These are phyloP conservation scores for Globisporangium takayamanum DNA, from an alignment of 352 stramenopile species.

Conservation along the genomic window DNA sequence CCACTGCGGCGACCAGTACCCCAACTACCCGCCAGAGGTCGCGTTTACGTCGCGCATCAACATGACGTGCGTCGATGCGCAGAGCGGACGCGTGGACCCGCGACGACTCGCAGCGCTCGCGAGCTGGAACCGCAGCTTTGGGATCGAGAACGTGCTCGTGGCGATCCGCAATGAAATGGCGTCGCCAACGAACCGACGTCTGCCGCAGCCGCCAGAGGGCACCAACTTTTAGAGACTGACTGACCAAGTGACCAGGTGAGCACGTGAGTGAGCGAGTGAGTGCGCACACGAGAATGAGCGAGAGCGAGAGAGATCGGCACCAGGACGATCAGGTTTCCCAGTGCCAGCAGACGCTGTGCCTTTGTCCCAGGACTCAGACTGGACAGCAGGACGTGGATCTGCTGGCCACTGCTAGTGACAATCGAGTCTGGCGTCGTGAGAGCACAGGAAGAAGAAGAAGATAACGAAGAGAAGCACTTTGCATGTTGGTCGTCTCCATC, in stretches of 20 bases:
- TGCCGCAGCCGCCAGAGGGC: conserved; percentile 89
- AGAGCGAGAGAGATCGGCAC: not conserved
- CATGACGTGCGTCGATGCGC: conserved; percentile 94
- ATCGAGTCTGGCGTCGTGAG: no score
- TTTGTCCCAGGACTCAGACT: no score
- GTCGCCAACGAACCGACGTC: conserved; percentile 79
- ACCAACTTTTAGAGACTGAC: conserved; percentile 79
- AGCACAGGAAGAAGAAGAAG: not conserved
- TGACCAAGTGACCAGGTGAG: not conserved
- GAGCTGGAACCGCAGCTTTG: conserved; percentile 84
- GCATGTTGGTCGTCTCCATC: not conserved
- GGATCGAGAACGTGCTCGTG: conserved; percentile 89
- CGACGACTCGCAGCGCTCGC: conserved; percentile 60
- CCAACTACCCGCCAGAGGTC: conserved; percentile 90
- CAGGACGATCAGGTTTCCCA: no score
- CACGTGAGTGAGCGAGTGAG: no score
- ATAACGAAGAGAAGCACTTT: conserved; percentile 7
- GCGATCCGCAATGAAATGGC: conserved; percentile 88
- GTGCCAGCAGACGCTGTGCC: not conserved
- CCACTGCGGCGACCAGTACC: conserved; percentile 93
- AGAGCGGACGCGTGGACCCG: conserved; percentile 74
- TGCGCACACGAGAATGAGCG: conserved; percentile 2
- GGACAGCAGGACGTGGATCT: no score
- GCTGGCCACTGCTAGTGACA: no score
- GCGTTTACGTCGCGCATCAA: conserved; percentile 97